Percentiles rank a stretch among this genome's conserved stretches.
Conservation (phyloP, 306 rosid species). For the Luffa aegyptiaca region DNA sequence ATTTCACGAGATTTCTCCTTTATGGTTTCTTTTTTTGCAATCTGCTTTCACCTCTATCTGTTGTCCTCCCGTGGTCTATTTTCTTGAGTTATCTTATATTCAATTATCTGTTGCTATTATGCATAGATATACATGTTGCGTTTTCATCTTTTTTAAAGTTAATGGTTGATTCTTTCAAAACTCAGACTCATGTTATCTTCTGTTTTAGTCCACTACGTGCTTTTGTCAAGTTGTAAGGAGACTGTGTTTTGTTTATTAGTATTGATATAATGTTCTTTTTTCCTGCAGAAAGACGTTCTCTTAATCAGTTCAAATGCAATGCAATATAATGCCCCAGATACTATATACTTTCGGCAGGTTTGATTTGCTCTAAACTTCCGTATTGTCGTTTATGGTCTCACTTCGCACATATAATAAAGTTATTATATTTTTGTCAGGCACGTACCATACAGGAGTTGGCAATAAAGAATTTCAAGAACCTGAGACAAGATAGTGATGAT, state of each 20-base stretch:
- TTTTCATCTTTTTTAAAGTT: too few species aligned
- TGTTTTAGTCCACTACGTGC: neutral
- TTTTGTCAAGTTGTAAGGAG: neutral
- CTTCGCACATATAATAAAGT: neutral
- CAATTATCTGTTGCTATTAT: neutral
- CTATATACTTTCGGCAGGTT: constrained; percentile 68
- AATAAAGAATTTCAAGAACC: constrained; percentile 42
- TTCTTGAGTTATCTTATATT: neutral
- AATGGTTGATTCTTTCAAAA: neutral
- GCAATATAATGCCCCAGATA: constrained; percentile 68
- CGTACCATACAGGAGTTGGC: constrained; percentile 63
- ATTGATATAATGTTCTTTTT: constrained; percentile 3
- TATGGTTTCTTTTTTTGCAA: neutral
- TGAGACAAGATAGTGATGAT: constrained; percentile 65
- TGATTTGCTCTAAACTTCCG: constrained; percentile 7
- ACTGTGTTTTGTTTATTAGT: neutral
- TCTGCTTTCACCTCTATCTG: neutral
- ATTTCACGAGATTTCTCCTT: neutral
- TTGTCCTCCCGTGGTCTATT: neutral
- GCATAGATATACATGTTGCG: neutral
- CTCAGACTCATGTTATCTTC: neutral
- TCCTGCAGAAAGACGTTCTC: constrained; percentile 44
- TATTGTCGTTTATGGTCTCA: neutral
- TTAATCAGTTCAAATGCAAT: constrained; percentile 63
- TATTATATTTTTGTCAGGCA: constrained; percentile 32